phyloP scores from a whole-genome alignment of 1,284 basidiomycete species.

The Takashimella koratensis region DNA sequence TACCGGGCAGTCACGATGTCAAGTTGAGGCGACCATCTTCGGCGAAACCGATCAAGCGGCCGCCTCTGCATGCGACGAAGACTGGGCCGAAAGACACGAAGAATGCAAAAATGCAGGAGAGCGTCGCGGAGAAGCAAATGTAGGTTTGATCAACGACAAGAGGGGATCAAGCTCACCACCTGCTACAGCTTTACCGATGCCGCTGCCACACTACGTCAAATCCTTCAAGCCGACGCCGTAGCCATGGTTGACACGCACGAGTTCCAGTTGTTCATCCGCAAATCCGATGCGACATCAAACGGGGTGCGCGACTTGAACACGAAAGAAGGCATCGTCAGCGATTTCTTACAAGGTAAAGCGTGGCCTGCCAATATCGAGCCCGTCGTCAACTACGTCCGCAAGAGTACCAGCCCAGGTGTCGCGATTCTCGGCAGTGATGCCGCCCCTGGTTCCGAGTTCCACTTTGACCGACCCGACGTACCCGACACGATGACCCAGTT shows the following conservation, averaged over 20 bases:
- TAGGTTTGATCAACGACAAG: background rate
- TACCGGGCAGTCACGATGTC: background rate
- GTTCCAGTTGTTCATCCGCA: slow-evolving; percentile 36
- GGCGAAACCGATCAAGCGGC: background rate
- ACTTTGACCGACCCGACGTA: slow-evolving; percentile 15
- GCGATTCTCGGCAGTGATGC: slow-evolving; percentile 22
- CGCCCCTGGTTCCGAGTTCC: slow-evolving; percentile 12
- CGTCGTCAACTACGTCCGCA: slow-evolving; percentile 27
- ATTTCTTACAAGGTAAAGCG: slow-evolving; percentile 30
- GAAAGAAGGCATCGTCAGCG: slow-evolving; percentile 28
- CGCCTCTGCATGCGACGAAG: slow-evolving; percentile 14
- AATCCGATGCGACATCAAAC: slow-evolving; percentile 2
- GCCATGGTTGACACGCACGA: slow-evolving; percentile 34
- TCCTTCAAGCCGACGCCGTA: slow-evolving; percentile 37
- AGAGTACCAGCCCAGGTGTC: slow-evolving; percentile 2
- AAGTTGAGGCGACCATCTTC: background rate
- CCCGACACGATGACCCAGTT: slow-evolving; percentile 20
- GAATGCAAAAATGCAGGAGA: slow-evolving; percentile 19
- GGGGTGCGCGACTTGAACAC: slow-evolving; percentile 5
- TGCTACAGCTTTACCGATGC: slow-evolving; percentile 21
- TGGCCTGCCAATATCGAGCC: slow-evolving; percentile 36
- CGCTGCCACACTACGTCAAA: slow-evolving; percentile 26
- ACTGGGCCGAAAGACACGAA: slow-evolving; percentile 29
- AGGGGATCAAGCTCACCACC: background rate
- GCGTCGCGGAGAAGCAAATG: slow-evolving; percentile 17